phyloP scores from a whole-genome alignment of 1,284 basidiomycete genomes.

The Leccinum angustisporum region DNA sequence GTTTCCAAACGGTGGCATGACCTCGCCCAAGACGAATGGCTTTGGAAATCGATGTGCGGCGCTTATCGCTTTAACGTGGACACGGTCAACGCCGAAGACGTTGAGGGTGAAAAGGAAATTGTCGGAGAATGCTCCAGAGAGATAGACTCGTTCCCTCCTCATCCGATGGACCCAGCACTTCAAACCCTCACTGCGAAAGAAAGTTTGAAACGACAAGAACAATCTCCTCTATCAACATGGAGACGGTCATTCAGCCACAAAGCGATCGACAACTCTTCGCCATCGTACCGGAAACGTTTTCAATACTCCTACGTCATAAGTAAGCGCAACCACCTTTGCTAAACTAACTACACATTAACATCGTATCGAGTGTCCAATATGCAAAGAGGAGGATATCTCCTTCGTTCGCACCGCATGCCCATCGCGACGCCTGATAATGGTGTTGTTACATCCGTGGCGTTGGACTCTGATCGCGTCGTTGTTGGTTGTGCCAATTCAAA shows the following conservation, averaged over 20 bases:
- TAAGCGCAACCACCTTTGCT: slow-evolving; percentile 35
- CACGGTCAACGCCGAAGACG: slow-evolving; percentile 11
- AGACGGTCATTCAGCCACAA: slow-evolving; percentile 20
- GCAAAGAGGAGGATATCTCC: slow-evolving; percentile 76
- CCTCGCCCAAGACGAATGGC: slow-evolving; percentile 78
- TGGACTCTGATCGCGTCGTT: slow-evolving; percentile 85
- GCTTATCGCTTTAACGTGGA: slow-evolving; percentile 50
- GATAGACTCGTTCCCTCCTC: slow-evolving; percentile 34
- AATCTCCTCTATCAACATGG: slow-evolving; percentile 24
- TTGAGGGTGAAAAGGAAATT: slow-evolving; percentile 14
- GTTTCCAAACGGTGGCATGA: slow-evolving; percentile 80
- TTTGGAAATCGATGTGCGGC: slow-evolving; percentile 84
- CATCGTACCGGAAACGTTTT: slow-evolving; percentile 74
- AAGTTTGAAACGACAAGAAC: slow-evolving; percentile 30
- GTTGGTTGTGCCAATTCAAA: slow-evolving; percentile 88
- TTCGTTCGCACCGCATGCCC: slow-evolving; percentile 72
- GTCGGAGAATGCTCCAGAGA: slow-evolving; percentile 28
- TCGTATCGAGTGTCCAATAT: slow-evolving; percentile 72
- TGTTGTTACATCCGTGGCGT: slow-evolving; percentile 85
- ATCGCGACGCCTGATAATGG: slow-evolving; percentile 57
- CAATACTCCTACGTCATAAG: slow-evolving; percentile 76
- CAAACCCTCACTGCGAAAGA: slow-evolving; percentile 39
- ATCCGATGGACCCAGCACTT: slow-evolving; percentile 41
- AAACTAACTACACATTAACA: slow-evolving; percentile 4
- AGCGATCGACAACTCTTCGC: slow-evolving; percentile 23